A percentile compares a stretch with the other conserved stretches of the same genome.
phyloP scores from a whole-genome alignment of 148 eudicot species.

The Camellia granthamiana region DNA sequence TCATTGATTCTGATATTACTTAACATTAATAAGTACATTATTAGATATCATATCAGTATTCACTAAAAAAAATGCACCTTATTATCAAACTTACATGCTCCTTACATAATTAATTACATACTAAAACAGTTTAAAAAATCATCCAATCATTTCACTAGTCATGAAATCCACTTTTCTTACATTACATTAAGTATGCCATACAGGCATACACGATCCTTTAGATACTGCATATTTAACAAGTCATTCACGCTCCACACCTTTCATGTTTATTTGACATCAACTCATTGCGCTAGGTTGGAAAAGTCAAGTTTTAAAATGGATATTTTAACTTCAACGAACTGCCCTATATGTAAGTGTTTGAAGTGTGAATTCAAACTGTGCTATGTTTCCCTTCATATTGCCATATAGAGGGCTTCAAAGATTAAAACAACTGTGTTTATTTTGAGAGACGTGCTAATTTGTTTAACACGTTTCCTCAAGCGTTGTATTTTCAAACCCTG shows the following conservation, averaged over 20 bases:
- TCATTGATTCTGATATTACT: no score
- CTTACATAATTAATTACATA: not conserved
- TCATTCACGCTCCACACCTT: not conserved
- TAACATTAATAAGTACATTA: not conserved
- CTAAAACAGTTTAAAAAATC: not conserved
- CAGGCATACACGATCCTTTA: not conserved
- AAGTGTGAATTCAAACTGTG: not conserved
- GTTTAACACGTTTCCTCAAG: not conserved
- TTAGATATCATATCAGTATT: not conserved
- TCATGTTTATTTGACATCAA: not conserved
- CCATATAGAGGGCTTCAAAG: not conserved
- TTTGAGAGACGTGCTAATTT: not conserved
- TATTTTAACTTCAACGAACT: not conserved
- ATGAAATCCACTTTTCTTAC: not conserved
- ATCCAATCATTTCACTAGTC: not conserved
- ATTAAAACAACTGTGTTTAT: not conserved
- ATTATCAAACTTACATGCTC: not conserved
- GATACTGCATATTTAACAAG: not conserved
- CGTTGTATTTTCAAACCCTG: not conserved
- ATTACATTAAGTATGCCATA: not conserved
- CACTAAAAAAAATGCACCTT: not conserved
- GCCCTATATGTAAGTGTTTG: not conserved
- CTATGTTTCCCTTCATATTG: not conserved
- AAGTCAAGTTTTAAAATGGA: not conserved
- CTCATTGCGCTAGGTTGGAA: not conserved